Evolutionary conservation across 1,284 basidiomycete genomes (phyloP).

Genomic region (Ganoderma meredithae): DNA sequence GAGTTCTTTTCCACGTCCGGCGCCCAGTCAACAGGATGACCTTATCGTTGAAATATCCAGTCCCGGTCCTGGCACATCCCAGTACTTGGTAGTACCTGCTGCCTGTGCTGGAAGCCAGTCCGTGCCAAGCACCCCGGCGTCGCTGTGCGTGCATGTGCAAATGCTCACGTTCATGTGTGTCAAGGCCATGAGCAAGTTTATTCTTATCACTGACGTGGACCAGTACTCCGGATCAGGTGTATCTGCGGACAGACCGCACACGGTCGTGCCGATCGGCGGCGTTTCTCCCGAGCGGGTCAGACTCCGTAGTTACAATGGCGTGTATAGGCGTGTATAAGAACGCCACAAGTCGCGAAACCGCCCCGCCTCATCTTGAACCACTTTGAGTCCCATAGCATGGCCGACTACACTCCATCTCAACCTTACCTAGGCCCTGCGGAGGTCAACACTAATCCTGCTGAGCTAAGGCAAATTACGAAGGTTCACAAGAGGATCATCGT

Average conservation of each 20-base stretch:
- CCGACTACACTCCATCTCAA: neutral
- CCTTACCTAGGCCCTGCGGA: neutral
- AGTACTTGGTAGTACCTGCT: neutral
- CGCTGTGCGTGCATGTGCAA: neutral
- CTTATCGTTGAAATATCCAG: neutral
- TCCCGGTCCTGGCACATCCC: neutral
- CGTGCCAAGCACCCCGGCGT: neutral
- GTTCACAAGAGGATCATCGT: slow-evolving; percentile 64
- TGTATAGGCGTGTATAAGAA: slow-evolving; percentile 1
- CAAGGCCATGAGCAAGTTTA: neutral
- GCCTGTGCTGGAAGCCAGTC: neutral
- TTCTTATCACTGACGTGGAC: slow-evolving; percentile 9
- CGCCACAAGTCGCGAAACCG: neutral
- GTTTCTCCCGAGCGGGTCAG: slow-evolving; percentile 3
- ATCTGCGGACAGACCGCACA: neutral
- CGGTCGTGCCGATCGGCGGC: neutral
- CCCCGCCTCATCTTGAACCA: neutral
- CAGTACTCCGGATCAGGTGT: slow-evolving; percentile 3
- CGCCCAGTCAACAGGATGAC: neutral
- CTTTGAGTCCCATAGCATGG: neutral
- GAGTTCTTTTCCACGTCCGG: neutral
- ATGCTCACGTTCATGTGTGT: neutral
- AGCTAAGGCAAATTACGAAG: neutral
- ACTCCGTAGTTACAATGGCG: slow-evolving; percentile 17
- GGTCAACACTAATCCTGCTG: neutral